phyloP scores from a whole-genome alignment of 371 early-diverging fungal species.

The Actinomortierella ambigua region DNA sequence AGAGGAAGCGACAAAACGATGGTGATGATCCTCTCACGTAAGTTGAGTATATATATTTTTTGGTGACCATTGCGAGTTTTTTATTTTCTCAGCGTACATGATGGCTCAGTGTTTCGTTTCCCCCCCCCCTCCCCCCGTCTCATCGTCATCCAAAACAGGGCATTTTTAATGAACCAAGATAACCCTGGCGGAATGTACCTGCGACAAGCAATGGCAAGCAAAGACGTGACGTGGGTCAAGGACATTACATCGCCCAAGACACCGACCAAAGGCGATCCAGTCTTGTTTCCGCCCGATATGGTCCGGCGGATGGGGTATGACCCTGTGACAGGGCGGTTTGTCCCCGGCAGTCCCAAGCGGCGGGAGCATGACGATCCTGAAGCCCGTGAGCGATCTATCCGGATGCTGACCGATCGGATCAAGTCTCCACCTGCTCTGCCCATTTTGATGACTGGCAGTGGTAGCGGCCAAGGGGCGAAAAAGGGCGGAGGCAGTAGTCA shows the following conservation, averaged over 20 bases:
- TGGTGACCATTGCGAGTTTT: too few species aligned
- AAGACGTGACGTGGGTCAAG: conserved; percentile 36
- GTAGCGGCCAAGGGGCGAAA: conserved; percentile 9
- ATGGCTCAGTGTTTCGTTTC: too few species aligned
- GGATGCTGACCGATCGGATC: conserved; percentile 37
- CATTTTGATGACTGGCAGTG: conserved; percentile 6
- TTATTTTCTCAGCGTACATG: too few species aligned
- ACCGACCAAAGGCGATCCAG: conserved; percentile 16
- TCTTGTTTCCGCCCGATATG: conserved; percentile 41
- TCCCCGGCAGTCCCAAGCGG: conserved; percentile 39
- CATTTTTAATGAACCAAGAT: conserved; percentile 41
- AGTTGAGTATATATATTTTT: too few species aligned
- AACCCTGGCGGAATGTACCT: conserved; percentile 41
- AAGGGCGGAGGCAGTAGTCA: too few species aligned
- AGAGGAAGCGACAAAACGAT: too few species aligned
- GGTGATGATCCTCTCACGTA: too few species aligned
- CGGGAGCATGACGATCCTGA: conserved; percentile 28
- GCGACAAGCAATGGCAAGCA: conserved; percentile 36
- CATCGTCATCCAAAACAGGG: too few species aligned
- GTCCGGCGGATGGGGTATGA: conserved; percentile 45
- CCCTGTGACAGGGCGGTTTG: conserved; percentile 39
- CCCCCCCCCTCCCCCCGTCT: too few species aligned
- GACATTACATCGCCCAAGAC: conserved; percentile 38
- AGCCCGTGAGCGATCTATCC: conserved; percentile 41
- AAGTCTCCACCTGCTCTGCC: conserved; percentile 32